Evolutionary conservation across 148 eudicot genomes (phyloP).

Genomic region (Vaccinium myrtillus): DNA sequence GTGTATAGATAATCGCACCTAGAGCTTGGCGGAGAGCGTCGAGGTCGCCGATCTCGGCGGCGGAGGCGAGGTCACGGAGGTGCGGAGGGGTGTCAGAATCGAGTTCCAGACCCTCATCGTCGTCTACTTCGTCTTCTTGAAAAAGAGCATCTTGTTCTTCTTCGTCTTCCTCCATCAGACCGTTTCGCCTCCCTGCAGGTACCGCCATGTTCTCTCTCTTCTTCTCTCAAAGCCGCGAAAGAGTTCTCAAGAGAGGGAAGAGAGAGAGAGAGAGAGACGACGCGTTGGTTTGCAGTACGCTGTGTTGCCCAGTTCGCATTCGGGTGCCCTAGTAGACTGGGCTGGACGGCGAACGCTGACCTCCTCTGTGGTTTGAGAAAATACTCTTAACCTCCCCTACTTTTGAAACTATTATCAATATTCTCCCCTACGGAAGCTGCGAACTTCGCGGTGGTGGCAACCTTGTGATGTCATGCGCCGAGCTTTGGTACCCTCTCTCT

Average conservation of each 20-base stretch:
- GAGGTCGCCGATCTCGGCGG: not conserved
- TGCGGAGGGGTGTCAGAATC: slow-evolving; percentile 3
- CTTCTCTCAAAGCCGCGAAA: not conserved
- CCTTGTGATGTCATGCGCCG: too few species aligned
- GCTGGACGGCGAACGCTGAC: too few species aligned
- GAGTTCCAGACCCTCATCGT: not conserved
- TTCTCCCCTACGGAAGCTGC: too few species aligned
- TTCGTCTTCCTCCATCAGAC: not conserved
- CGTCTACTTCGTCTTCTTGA: not conserved
- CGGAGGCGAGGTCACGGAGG: slow-evolving; percentile 6
- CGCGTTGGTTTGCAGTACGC: not conserved
- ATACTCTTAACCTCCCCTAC: too few species aligned
- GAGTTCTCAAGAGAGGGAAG: not conserved
- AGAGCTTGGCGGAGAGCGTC: slow-evolving; percentile 1
- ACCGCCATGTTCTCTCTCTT: not conserved
- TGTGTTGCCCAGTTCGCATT: not conserved
- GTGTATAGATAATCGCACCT: not conserved
- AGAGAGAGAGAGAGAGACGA: not conserved
- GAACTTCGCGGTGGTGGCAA: too few species aligned
- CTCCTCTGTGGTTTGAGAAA: too few species aligned
- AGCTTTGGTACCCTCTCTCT: too few species aligned
- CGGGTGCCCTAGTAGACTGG: not conserved
- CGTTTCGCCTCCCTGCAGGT: not conserved
- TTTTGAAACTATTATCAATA: too few species aligned
- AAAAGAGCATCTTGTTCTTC: slow-evolving; percentile 3